Evolutionary conservation across 148 eudicot genomes (phyloP), one percentile per base, ranked within the genome.

Genomic region (Mesembryanthemum crystallinum): DNA sequence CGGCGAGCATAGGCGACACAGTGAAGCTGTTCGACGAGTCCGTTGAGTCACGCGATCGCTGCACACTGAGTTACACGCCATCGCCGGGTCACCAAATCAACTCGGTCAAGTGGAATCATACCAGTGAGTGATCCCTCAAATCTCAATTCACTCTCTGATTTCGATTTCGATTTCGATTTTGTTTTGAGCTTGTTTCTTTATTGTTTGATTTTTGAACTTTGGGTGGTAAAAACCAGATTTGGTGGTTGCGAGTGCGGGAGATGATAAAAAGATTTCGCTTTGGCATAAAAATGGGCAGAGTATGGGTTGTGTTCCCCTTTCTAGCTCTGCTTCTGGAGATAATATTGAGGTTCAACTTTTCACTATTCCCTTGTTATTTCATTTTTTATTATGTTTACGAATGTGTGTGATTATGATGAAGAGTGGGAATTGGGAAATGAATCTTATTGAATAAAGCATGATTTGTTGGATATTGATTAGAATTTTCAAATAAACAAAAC

Each of bases 231-330:
- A 57, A 66, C 57, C 76, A 94, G 98, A 94, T 94, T 88, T 94
- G 92, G 98, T 94, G 69, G 87, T 94, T 85, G 97, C 98, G 33
- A 94, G 97, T 80, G 98, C 92, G 2, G 98, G 98, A 25, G 96
- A 94, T 11, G 97, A 94, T 76, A 87, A 87, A 74, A 89, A 82
- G 87, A 89, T 94, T 65, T 83, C 92, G 10, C 69, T 94, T 39
- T 90, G 97, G 97, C 89, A 87, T 74, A 88, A 86, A 65, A 90
- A 87, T 76, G 98, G 98, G 45, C 92, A 90, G 67, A 80, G 84
- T 72, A 71, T 94, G 92, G 92, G 96, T 47, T 88, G 92, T 30
- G 74, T 94, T 77, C 98, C 98, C 0, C 73, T 77, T 33, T 82
- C 86, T 33, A 85, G 86, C 60, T 57, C 81, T 32, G 93, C 88